Conservation (phyloP, 2,329 filamentous ascomycete species). For the Neopestalotiopsis sp. region DNA sequence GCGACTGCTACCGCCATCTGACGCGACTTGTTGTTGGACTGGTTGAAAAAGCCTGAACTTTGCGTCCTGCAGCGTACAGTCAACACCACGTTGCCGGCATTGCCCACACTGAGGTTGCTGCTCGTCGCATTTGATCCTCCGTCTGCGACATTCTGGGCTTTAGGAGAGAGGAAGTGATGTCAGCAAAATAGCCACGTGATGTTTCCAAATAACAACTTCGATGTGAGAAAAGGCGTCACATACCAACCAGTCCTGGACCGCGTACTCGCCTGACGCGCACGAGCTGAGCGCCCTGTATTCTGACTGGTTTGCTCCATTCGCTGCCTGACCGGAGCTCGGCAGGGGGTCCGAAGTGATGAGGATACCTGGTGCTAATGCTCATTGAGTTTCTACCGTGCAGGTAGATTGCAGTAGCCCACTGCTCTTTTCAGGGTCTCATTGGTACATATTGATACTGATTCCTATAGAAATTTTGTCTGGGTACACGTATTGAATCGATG, state of each 20-base stretch:
- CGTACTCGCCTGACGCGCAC: background rate
- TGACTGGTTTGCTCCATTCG: background rate
- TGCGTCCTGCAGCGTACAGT: background rate
- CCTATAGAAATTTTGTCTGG: too few species aligned
- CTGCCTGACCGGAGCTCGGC: too few species aligned
- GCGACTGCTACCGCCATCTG: background rate
- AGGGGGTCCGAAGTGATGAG: too few species aligned
- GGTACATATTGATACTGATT: too few species aligned
- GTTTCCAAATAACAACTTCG: background rate
- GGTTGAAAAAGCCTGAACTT: background rate
- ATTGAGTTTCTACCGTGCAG: too few species aligned
- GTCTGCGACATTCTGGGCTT: background rate
- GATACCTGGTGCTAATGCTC: too few species aligned
- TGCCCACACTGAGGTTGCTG: background rate
- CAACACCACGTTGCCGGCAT: background rate
- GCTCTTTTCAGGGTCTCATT: too few species aligned
- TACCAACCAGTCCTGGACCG: background rate
- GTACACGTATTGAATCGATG: too few species aligned
- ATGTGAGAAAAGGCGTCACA: background rate
- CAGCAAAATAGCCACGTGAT: background rate
- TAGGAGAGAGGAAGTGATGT: background rate
- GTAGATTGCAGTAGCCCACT: too few species aligned
- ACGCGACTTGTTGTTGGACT: background rate
- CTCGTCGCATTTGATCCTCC: constrained; percentile 4
- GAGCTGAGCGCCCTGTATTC: background rate